Conservation (phyloP, 495 filamentous ascomycete species). For the Neurospora tetraspora region DNA sequence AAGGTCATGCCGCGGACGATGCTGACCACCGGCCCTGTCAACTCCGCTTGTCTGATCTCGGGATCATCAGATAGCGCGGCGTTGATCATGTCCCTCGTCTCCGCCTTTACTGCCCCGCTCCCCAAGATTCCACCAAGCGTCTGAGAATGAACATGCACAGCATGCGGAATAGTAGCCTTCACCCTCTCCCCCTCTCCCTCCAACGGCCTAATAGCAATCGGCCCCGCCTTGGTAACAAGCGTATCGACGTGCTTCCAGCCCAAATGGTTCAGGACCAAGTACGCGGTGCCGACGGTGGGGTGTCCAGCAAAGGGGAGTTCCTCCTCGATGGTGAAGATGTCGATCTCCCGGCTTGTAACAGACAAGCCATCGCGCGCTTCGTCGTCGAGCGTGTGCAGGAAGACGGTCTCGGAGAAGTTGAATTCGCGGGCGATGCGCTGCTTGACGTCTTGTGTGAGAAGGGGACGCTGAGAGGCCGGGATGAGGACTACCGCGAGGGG, state of each 20-base stretch:
- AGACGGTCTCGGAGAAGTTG: constrained; percentile 79
- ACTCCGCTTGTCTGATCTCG: constrained; percentile 22
- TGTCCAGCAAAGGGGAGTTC: constrained; percentile 73
- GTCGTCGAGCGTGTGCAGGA: constrained; percentile 46
- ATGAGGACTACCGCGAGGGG: constrained; percentile 55
- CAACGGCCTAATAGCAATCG: constrained; percentile 19
- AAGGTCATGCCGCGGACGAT: constrained; percentile 66
- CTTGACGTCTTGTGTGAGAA: constrained; percentile 42
- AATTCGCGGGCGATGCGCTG: constrained; percentile 65
- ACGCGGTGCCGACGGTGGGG: constrained; percentile 62
- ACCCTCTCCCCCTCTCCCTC: constrained; percentile 18
- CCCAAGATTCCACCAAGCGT: constrained; percentile 17
- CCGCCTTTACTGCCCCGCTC: neutral
- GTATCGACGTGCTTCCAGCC: constrained; percentile 25
- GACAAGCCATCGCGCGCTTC: neutral
- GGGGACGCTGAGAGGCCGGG: constrained; percentile 21
- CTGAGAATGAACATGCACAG: constrained; percentile 49
- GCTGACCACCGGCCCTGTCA: constrained; percentile 43
- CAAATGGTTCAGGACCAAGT: constrained; percentile 35
- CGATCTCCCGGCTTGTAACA: constrained; percentile 35
- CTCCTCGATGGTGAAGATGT: constrained; percentile 56
- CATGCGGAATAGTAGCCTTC: constrained; percentile 51
- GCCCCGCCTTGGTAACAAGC: constrained; percentile 55
- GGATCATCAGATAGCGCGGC: constrained; percentile 14
- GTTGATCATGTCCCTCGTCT: neutral